Conservation (phyloP, 2,329 filamentous ascomycete species). For the Berkeleyomyces rouxiae region DNA sequence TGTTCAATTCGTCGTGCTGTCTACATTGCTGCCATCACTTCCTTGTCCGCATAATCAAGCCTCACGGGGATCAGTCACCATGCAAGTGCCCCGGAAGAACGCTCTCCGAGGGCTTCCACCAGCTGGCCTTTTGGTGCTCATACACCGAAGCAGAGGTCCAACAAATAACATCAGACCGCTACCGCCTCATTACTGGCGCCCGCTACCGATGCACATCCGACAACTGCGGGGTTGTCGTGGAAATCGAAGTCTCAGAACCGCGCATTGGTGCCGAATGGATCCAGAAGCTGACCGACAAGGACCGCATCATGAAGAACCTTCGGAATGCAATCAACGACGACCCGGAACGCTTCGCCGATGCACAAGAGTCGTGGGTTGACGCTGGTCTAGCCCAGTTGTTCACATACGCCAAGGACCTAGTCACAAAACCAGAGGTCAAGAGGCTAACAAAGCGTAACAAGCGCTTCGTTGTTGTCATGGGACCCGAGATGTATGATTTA, state of each 20-base stretch:
- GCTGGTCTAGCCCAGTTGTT: constrained; percentile 30
- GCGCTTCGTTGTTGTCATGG: constrained; percentile 37
- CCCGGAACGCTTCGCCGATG: constrained; percentile 30
- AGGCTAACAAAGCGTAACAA: constrained; percentile 41
- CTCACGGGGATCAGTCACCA: constrained; percentile 9
- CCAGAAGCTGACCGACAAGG: constrained; percentile 28
- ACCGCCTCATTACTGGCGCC: constrained; percentile 13
- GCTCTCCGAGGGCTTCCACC: constrained; percentile 12
- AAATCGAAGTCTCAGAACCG: constrained; percentile 32
- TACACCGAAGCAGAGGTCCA: constrained; percentile 8
- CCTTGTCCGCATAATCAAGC: constrained; percentile 2
- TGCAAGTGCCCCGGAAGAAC: constrained; percentile 11
- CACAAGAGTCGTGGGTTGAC: constrained; percentile 25
- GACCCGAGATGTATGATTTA: constrained; percentile 31
- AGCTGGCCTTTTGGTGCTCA: constrained; percentile 7
- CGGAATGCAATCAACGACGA: constrained; percentile 26
- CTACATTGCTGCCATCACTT: constrained; percentile 13
- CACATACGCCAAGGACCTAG: constrained; percentile 34
- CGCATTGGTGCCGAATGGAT: constrained; percentile 30
- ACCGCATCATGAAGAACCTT: constrained; percentile 27
- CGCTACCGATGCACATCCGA: constrained; percentile 12
- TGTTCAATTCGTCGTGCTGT: constrained; percentile 11
- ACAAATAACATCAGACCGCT: constrained; percentile 5
- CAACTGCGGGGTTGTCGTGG: constrained; percentile 11
- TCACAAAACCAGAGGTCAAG: constrained; percentile 24